These are phyloP conservation scores for Ochetophila trinervis DNA, from an alignment of 306 rosid genomes.

Conservation along the genomic window DNA sequence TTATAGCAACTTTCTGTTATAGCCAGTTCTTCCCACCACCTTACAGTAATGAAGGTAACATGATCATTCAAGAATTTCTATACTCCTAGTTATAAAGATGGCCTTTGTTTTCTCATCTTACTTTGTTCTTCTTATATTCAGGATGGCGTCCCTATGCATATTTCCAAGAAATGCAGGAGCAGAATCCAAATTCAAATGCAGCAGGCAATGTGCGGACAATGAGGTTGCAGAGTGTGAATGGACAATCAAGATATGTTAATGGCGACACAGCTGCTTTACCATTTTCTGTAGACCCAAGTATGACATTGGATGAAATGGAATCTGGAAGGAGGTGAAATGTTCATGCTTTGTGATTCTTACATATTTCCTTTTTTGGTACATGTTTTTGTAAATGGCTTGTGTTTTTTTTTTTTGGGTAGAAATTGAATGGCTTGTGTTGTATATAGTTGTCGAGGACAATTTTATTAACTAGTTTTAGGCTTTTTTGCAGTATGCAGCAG, in stretches of 20 bases:
- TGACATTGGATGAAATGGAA: conserved; percentile 55
- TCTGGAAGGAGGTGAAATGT: conserved; percentile 39
- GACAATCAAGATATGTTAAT: conserved; percentile 24
- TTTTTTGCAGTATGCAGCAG: too few relatives aligned
- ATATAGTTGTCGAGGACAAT: too few relatives aligned
- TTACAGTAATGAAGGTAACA: conserved; percentile 55
- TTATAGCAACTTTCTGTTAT: conserved; percentile 77
- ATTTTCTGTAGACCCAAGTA: conserved; percentile 21
- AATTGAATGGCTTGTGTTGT: too few relatives aligned
- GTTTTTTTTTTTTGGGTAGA: too few relatives aligned
- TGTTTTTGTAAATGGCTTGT: not conserved
- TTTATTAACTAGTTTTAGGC: too few relatives aligned
- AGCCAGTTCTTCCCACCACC: conserved; percentile 85
- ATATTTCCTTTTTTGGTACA: not conserved
- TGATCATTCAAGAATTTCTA: conserved; percentile 1
- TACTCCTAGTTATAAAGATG: not conserved
- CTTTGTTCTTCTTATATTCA: conserved; percentile 20
- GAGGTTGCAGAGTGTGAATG: conserved; percentile 26
- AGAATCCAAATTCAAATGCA: conserved; percentile 20
- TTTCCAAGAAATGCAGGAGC: conserved; percentile 60
- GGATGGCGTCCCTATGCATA: conserved; percentile 98
- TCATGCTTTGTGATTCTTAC: not conserved
- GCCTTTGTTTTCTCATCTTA: not conserved
- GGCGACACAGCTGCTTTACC: conserved; percentile 13
- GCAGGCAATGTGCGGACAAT: conserved; percentile 21